These are phyloP conservation scores for Irpex sp. DNA, from an alignment of 1,284 basidiomycete genomes.

Conservation along the genomic window DNA sequence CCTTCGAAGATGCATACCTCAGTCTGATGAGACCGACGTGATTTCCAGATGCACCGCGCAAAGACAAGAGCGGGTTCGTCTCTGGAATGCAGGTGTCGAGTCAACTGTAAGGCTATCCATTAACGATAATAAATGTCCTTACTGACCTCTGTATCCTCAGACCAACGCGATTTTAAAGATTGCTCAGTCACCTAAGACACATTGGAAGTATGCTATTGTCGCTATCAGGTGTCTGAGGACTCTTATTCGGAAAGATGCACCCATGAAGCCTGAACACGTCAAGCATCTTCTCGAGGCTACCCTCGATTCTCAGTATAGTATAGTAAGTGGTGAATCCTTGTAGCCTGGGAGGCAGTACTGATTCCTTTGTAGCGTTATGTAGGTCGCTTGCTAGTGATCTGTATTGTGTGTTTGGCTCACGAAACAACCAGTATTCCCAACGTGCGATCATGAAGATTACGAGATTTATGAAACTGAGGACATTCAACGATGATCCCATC, in stretches of 20 bases:
- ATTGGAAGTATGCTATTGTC: constrained; percentile 82
- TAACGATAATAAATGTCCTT: neutral
- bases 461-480: constrained; percentile 76
- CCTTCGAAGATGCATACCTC: constrained; percentile 34
- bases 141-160: constrained; percentile 6
- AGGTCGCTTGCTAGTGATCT: constrained; percentile 19
- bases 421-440: constrained; percentile 52
- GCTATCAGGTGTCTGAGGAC: constrained; percentile 71
- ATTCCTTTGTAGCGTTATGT: constrained; percentile 50
- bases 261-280: constrained; percentile 48
- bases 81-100: constrained; percentile 36
- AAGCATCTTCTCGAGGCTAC: constrained; percentile 52
- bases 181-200: constrained; percentile 54
- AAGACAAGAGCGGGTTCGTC: constrained; percentile 37
- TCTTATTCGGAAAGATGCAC: constrained; percentile 69
- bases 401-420: neutral
- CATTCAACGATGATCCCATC: constrained; percentile 51
- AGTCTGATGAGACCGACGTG: constrained; percentile 32
- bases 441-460: constrained; percentile 61
- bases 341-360: neutral
- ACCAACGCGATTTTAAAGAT: constrained; percentile 39
- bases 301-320: constrained; percentile 55
- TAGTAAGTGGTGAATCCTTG: constrained; percentile 38
- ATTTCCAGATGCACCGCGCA: constrained; percentile 39
- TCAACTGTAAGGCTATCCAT: constrained; percentile 32